Conservation (phyloP, 768 basidiomycete genomes). For the Exidia glandulosa region DNA sequence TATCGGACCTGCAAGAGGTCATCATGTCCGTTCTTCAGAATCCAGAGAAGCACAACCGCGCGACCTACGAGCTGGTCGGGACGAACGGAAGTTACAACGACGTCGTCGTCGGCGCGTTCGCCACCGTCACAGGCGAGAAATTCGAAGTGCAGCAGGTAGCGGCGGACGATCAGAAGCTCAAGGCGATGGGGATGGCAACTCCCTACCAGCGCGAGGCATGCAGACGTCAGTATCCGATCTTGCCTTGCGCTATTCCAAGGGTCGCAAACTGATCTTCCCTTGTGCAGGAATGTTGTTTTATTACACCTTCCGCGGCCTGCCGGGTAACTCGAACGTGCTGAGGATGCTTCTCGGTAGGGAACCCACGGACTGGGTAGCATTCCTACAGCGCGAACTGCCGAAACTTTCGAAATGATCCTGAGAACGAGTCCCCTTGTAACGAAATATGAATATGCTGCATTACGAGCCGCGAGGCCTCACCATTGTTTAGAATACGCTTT, state of each 20-base stretch:
- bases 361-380: slow-evolving; percentile 17
- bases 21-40: slow-evolving; percentile 18
- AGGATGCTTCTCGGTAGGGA: slow-evolving; percentile 23
- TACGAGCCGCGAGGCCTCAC: too few relatives aligned
- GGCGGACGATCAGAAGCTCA: slow-evolving; percentile 3
- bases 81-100: slow-evolving; percentile 18
- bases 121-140: slow-evolving; percentile 4
- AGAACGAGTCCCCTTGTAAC: too few relatives aligned
- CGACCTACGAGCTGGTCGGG: slow-evolving; percentile 24
- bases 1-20: slow-evolving; percentile 19
- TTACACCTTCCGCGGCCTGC: slow-evolving; percentile 17
- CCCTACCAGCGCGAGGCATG: not conserved
- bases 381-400: slow-evolving; percentile 28
- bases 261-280: too few relatives aligned
- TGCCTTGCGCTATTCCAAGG: slow-evolving; percentile 7
- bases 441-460: too few relatives aligned
- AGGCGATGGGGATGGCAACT: not conserved
- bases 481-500: too few relatives aligned
- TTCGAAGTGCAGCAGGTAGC: slow-evolving; percentile 12
- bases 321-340: slow-evolving; percentile 21
- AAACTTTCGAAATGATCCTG: too few relatives aligned
- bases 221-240: not conserved
- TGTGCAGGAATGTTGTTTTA: slow-evolving; percentile 23
- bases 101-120: slow-evolving; percentile 15
- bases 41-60: slow-evolving; percentile 19